Conservation (phyloP, 331 rosid species). For the Rhamnella rubrinervis region DNA sequence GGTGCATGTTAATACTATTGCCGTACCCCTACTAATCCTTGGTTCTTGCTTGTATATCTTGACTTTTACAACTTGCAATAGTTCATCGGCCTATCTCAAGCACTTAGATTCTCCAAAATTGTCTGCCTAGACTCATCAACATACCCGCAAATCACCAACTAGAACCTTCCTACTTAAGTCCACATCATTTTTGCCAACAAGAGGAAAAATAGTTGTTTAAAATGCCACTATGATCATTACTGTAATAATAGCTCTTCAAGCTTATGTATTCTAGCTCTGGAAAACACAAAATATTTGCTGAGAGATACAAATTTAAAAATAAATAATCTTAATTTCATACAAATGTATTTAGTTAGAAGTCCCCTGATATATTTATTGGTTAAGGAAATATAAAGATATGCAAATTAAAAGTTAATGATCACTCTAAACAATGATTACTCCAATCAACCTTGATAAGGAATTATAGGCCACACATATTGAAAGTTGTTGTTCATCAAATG, state of each 20-base stretch:
- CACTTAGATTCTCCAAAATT: too few relatives aligned
- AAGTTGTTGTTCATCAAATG: constrained; percentile 58
- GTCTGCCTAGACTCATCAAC: too few relatives aligned
- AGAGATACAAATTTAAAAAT: constrained; percentile 9
- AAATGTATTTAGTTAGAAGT: too few relatives aligned
- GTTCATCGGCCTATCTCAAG: too few relatives aligned
- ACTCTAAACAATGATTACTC: background rate
- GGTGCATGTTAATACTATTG: too few relatives aligned
- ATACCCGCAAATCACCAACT: too few relatives aligned
- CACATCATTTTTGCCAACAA: too few relatives aligned
- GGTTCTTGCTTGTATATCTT: too few relatives aligned
- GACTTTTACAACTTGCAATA: too few relatives aligned
- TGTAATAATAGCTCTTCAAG: constrained; percentile 79
- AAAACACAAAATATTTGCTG: constrained; percentile 19
- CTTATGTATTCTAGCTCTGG: constrained; percentile 79
- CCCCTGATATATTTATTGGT: background rate
- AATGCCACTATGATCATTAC: constrained; percentile 96
- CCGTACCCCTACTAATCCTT: too few relatives aligned
- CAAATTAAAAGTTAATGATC: background rate
- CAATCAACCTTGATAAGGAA: constrained; percentile 73
- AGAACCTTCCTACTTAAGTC: too few relatives aligned
- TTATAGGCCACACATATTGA: constrained; percentile 66
- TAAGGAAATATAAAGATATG: background rate
- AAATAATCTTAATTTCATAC: too few relatives aligned
- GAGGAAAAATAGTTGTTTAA: constrained; percentile 51